Percentiles rank a stretch among this genome's conserved stretches.
These are phyloP conservation scores for Plantago major DNA, from an alignment of 257 asterid species.

Conservation along the genomic window DNA sequence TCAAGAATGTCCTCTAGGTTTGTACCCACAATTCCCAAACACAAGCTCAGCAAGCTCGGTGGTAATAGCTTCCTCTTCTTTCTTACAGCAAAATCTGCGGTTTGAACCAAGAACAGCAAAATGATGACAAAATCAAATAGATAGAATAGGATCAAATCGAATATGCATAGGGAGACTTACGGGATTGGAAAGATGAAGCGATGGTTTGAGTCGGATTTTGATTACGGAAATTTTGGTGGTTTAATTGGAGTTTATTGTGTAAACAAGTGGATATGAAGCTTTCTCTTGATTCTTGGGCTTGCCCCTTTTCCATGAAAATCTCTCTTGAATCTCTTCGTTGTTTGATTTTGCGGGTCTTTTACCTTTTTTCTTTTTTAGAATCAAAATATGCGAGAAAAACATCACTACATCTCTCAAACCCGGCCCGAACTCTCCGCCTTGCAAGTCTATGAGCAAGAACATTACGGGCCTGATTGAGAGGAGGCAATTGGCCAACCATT, in stretches of 20 bases:
- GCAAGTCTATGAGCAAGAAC: too few relatives aligned
- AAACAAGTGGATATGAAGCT: slow-evolving; percentile 22
- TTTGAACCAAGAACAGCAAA: not conserved
- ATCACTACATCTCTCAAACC: too few relatives aligned
- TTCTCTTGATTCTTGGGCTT: slow-evolving; percentile 25
- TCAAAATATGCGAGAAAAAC: too few relatives aligned
- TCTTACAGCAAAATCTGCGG: slow-evolving; percentile 37
- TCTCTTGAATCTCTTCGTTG: too few relatives aligned
- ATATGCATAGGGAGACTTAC: slow-evolving; percentile 25
- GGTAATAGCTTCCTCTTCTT: slow-evolving; percentile 49
- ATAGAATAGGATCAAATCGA: not conserved
- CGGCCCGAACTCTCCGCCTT: too few relatives aligned
- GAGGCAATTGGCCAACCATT: too few relatives aligned
- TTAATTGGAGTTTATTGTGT: slow-evolving; percentile 32
- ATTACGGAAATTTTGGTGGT: slow-evolving; percentile 16
- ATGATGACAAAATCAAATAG: not conserved
- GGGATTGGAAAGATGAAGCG: slow-evolving; percentile 29
- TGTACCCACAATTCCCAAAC: slow-evolving; percentile 76
- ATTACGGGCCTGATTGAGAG: too few relatives aligned
- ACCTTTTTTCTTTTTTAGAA: too few relatives aligned
- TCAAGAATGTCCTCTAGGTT: slow-evolving; percentile 81
- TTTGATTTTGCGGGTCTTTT: too few relatives aligned
- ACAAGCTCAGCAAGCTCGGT: slow-evolving; percentile 76
- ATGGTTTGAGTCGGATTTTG: slow-evolving; percentile 22
- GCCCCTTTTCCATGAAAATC: slow-evolving; percentile 53